Evolutionary conservation across 1,284 basidiomycete genomes (phyloP).

Genomic region (Malassezia cuniculi): DNA sequence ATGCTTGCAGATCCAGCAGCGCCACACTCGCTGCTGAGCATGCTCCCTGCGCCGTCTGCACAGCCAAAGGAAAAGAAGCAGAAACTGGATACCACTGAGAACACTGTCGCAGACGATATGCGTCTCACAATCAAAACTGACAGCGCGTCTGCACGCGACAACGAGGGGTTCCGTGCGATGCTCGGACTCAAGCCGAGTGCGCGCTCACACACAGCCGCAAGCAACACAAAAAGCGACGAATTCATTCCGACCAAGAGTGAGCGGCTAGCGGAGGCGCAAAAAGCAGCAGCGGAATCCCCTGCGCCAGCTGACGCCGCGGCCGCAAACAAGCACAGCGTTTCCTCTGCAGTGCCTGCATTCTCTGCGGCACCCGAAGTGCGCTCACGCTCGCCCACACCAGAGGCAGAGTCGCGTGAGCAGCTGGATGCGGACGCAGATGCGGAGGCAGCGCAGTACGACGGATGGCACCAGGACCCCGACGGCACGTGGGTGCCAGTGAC

Average conservation of each 20-base stretch:
- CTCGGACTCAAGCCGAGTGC: slow-evolving; percentile 34
- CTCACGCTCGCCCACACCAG: no score
- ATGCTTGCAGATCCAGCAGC: background rate
- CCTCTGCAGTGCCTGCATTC: background rate
- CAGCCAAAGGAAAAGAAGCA: slow-evolving; percentile 12
- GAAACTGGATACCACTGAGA: slow-evolving; percentile 2
- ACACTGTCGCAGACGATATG: slow-evolving; percentile 3
- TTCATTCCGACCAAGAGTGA: no score
- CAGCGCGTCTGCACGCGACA: slow-evolving; percentile 11
- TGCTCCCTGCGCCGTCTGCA: slow-evolving; percentile 33
- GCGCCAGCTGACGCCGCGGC: background rate
- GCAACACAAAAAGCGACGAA: no score
- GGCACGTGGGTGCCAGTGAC: slow-evolving; percentile 41
- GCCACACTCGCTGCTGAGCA: slow-evolving; percentile 24
- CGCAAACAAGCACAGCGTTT: background rate
- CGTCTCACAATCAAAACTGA: slow-evolving; percentile 2
- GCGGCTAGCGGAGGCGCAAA: background rate
- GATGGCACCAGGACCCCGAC: slow-evolving; percentile 41
- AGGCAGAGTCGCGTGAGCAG: background rate
- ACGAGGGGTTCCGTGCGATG: slow-evolving; percentile 43
- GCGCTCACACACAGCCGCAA: no score
- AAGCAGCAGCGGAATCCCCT: slow-evolving; percentile 4
- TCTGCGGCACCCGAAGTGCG: no score
- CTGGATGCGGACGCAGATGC: background rate
- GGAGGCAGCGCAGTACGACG: slow-evolving; percentile 17